These are phyloP conservation scores for Tetracladium marchalianum DNA, from an alignment of 495 filamentous ascomycete genomes.

Conservation along the genomic window DNA sequence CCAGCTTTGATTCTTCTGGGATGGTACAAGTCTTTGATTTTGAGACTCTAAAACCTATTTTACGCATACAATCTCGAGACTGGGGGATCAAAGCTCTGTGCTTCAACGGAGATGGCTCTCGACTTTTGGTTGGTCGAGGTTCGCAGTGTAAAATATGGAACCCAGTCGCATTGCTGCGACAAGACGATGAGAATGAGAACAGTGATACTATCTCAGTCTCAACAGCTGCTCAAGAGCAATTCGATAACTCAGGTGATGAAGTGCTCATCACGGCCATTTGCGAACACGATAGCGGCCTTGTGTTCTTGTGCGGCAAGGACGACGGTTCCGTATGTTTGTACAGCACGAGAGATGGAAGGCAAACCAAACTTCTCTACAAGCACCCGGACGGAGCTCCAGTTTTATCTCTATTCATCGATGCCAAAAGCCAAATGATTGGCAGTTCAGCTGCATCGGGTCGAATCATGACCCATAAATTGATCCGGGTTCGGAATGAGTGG, in stretches of 20 bases:
- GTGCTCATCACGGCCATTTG: slow-evolving; percentile 18
- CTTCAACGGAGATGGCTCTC: slow-evolving; percentile 13
- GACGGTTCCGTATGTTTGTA: slow-evolving; percentile 22
- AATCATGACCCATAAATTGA: neutral
- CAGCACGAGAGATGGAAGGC: slow-evolving; percentile 13
- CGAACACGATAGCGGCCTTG: slow-evolving; percentile 9
- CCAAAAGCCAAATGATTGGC: neutral
- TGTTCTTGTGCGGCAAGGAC: slow-evolving; percentile 19
- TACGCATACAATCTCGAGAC: slow-evolving; percentile 9
- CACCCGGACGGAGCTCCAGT: slow-evolving; percentile 4
- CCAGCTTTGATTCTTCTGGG: slow-evolving; percentile 4
- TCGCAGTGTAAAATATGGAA: slow-evolving; percentile 12
- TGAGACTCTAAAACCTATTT: slow-evolving; percentile 9
- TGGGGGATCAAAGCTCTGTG: slow-evolving; percentile 3
- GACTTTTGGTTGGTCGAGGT: slow-evolving; percentile 12
- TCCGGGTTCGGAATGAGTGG: neutral
- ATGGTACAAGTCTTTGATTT: slow-evolving; percentile 14
- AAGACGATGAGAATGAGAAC: neutral
- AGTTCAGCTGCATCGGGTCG: neutral
- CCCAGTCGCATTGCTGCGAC: neutral
- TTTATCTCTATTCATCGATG: neutral
- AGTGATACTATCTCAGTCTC: neutral
- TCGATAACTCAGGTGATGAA: neutral
- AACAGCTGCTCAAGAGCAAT: too few relatives aligned
- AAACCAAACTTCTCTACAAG: slow-evolving; percentile 13